These are phyloP conservation scores for Incumbomyces lentus DNA, from an alignment of 2,329 filamentous ascomycete genomes.

Conservation along the genomic window DNA sequence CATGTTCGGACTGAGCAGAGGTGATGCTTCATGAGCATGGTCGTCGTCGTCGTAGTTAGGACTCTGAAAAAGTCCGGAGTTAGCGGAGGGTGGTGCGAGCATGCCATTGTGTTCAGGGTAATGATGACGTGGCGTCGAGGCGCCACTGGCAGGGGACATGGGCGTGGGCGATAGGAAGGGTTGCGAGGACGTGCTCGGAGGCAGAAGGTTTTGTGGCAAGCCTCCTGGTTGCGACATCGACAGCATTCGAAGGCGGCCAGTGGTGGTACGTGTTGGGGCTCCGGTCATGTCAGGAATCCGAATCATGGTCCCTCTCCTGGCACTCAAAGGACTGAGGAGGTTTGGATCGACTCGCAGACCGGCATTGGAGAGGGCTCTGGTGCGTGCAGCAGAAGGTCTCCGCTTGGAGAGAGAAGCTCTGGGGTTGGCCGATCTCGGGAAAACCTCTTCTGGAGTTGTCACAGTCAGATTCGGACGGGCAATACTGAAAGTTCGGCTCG, in stretches of 20 bases:
- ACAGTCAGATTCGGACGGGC: constrained; percentile 1
- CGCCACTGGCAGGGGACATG: neutral
- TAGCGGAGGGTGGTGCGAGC: constrained; percentile 2
- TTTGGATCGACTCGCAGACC: constrained; percentile 35
- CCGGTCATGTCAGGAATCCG: neutral
- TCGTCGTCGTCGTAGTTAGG: neutral
- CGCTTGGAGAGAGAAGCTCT: neutral
- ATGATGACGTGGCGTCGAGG: neutral
- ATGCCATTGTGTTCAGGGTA: constrained; percentile 1
- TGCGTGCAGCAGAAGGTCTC: constrained; percentile 22
- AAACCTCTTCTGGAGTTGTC: neutral
- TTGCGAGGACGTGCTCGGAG: neutral
- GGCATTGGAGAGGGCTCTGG: constrained; percentile 51
- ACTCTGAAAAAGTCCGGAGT: neutral
- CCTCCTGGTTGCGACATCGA: neutral
- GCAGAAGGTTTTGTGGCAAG: neutral
- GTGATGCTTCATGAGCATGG: neutral
- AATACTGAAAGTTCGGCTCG: neutral
- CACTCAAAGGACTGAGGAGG: constrained; percentile 20
- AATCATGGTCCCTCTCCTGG: constrained; percentile 5
- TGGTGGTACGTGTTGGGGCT: neutral
- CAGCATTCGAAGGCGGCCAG: neutral
- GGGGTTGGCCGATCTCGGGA: neutral
- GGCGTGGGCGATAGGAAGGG: neutral
- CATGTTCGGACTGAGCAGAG: constrained; percentile 5